These are phyloP conservation scores for Paecilomyces sp. DNA, from an alignment of 2,329 filamentous ascomycete genomes.

Conservation along the genomic window DNA sequence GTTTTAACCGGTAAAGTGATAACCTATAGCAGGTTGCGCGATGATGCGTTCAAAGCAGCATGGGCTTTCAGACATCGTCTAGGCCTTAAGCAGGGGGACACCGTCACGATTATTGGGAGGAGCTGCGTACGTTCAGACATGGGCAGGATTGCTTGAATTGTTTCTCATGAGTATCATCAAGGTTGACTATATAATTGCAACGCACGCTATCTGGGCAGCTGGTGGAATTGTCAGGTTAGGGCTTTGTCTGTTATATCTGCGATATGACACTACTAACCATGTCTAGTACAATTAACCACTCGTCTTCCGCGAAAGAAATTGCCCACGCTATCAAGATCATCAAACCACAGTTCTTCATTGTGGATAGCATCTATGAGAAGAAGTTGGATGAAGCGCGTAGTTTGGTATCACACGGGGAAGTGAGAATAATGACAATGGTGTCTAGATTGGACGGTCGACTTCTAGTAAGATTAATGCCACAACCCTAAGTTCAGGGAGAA, in stretches of 20 bases:
- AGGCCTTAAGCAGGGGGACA: constrained; percentile 1
- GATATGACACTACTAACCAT: too few relatives aligned
- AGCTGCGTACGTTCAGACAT: constrained; percentile 1
- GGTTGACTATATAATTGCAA: constrained; percentile 8
- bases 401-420: too few relatives aligned
- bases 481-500: too few relatives aligned
- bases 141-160: too few relatives aligned
- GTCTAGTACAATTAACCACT: constrained; percentile 10
- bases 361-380: too few relatives aligned
- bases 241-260: neutral
- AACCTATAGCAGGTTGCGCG: constrained; percentile 6
- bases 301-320: constrained; percentile 4
- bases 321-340: constrained; percentile 4
- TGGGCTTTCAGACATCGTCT: constrained; percentile 4
- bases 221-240: constrained; percentile 8
- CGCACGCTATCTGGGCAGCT: constrained; percentile 8
- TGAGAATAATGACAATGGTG: too few relatives aligned
- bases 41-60: constrained; percentile 6
- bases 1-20: constrained; percentile 6
- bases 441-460: too few relatives aligned
- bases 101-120: constrained; percentile 6
- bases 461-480: too few relatives aligned
- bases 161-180: neutral
- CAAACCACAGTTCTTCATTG: too few relatives aligned
- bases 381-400: too few relatives aligned